Evolutionary conservation across 306 rosid genomes (phyloP), one percentile per base, ranked within the genome.

Genomic region (Pyrus communis): DNA sequence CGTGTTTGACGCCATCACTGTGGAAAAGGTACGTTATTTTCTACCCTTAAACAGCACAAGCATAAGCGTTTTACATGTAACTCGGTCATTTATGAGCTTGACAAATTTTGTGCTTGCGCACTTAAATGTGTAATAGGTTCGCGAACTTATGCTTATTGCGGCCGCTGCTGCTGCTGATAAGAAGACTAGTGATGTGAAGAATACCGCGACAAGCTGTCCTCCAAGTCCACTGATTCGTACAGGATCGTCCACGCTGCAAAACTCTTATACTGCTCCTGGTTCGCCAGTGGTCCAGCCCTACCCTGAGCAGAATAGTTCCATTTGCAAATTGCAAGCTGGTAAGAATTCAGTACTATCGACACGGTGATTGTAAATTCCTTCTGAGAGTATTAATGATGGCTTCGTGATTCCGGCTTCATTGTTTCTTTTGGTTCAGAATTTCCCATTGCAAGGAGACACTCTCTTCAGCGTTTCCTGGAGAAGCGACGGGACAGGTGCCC

Each of bases 381-480:
- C 18, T 15, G 23, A 58, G 52, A 68, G 69, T 35, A 58, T 58
- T 25, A 43, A 61, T 13, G 73, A 57, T 45, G 23, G 63, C 52
- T n/a, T 38, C 59, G 28, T 61, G 65, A 27, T 31, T 75, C 25
- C 11, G 21, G 0, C 62, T 27, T 65, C 73, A 21, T 42, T 54
- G 14, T 80, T 63, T 77, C 70, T 65, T 28, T 80, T 79, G 78
- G 51, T 65, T 76, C 88, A 91, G 96, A 89, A 77, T 85, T 91
- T 75, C 96, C 96, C 33, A n/a, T 91, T 40, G 89, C 93, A 27
- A 88, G 96, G 74, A 87, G 93, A 70, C 91, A 89, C 12, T 91
- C 96, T 55, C 93, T 91, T 73, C 93, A 89, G 79, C 86, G 88
- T 28, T 91, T 91, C 81, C 85, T 91, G 82, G 96, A 89, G 88